Evolutionary conservation across 306 rosid species (phyloP), one percentile per base, ranked within the genome.

Genomic region (Sesbania bispinosa): DNA sequence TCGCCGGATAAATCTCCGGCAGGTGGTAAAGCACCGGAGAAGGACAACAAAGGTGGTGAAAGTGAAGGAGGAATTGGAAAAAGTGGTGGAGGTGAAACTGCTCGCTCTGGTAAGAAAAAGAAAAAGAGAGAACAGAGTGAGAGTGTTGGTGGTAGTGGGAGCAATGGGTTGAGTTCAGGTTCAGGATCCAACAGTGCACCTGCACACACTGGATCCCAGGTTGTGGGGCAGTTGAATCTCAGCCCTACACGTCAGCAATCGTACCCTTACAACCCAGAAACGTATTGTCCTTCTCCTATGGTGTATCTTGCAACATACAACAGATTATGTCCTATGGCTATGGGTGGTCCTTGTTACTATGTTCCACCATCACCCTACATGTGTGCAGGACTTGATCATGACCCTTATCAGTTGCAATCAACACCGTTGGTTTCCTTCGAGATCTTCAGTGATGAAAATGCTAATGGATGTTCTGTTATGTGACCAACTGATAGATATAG

Each of bases 381-480:
- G 78, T 77, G 51, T 67, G 52, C 86, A 55, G 77, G 71, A 46
- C 18, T 30, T 26, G 82, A 77, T 29, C 78, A 67, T 10, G 84
- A 77, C 41, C 65, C 30, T 43, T 69, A 83, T 48, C 77, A 53
- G 20, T 1, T 81, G 19, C 89, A 73, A 41, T 75, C 84, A 10
- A 0, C 65, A 35, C 80, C 83, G 7, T 65, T 72, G 65, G 62
- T 79, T 55, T 52, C 79, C 39, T 79, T 84, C 48, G 89, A 87
- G 80, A 84, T 90, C 71, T 93, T 90, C 77, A 93, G 96, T 33
- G 98, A 93, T 63, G 98, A 93, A 29, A 90, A 90, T 79, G 87
- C 86, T 4, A 82, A 87, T 66, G 96, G 82, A 0, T 90, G 96
- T 77, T 83, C 67, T 65, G 43, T 93, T 51, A 88, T 93, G 97